Evolutionary conservation across 2,329 filamentous ascomycete species (phyloP).

Genomic region (Cordyceps pruinosa): DNA sequence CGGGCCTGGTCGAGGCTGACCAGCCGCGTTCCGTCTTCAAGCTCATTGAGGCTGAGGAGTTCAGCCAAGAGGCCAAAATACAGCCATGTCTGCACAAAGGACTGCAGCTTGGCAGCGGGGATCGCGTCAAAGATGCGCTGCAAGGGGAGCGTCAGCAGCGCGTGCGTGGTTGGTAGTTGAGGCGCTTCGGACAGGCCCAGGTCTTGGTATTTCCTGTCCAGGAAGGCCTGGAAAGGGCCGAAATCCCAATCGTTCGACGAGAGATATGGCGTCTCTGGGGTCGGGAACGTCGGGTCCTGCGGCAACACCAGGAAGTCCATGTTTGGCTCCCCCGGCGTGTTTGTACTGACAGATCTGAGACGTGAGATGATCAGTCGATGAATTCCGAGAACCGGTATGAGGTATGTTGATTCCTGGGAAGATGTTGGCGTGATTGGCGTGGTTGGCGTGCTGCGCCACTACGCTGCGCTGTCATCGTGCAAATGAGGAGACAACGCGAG

Average conservation of each 20-base stretch:
- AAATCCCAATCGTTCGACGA: slow-evolving; percentile 22
- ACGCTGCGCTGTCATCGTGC: not conserved
- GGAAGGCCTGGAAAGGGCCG: slow-evolving; percentile 21
- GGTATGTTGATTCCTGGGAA: not conserved
- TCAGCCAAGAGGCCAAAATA: slow-evolving; percentile 27
- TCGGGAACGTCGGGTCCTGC: slow-evolving; percentile 14
- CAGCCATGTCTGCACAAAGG: slow-evolving; percentile 28
- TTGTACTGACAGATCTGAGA: not conserved
- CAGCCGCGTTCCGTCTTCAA: slow-evolving; percentile 12
- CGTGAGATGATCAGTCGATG: not conserved
- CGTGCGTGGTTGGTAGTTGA: slow-evolving; percentile 13
- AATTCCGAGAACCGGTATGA: not conserved
- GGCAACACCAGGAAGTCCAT: slow-evolving; percentile 20
- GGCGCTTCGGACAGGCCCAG: slow-evolving; percentile 12
- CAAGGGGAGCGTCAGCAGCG: not conserved
- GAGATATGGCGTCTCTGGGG: slow-evolving; percentile 18
- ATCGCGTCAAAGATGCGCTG: slow-evolving; percentile 15
- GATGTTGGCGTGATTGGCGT: not conserved
- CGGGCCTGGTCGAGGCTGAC: slow-evolving; percentile 10
- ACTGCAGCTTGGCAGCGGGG: slow-evolving; percentile 18
- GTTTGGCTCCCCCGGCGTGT: not conserved
- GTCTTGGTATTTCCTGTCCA: slow-evolving; percentile 15
- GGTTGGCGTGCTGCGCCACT: not conserved
- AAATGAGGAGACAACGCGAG: slow-evolving; percentile 5
- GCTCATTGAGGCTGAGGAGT: slow-evolving; percentile 22